phyloP scores from a whole-genome alignment of 2,329 filamentous ascomycete species.

The Colletotrichum eremochloae region DNA sequence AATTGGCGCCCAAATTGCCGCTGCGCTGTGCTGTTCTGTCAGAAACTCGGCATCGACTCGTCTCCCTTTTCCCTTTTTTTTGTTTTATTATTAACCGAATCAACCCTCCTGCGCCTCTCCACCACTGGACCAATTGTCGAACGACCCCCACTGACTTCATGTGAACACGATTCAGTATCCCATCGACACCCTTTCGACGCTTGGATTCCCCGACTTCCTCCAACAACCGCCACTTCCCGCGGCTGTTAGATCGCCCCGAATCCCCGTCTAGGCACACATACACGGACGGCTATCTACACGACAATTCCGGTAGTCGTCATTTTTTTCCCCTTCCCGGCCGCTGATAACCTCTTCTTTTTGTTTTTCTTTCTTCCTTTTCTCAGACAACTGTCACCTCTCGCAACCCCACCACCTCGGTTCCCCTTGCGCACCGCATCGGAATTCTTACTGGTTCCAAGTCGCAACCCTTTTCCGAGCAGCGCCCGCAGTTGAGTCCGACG shows the following conservation, averaged over 20 bases:
- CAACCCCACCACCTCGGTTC: slow-evolving; percentile 27
- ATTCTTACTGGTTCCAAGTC: slow-evolving; percentile 15
- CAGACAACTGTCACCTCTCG: not conserved
- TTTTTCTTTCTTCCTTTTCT: not conserved
- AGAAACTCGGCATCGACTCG: slow-evolving; percentile 34
- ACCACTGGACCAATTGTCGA: slow-evolving; percentile 30
- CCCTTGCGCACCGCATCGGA: slow-evolving; percentile 8
- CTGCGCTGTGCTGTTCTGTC: not conserved
- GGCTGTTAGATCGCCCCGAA: slow-evolving; percentile 24
- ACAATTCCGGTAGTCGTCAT: slow-evolving; percentile 26
- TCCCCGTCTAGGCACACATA: slow-evolving; percentile 18
- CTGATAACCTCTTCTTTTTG: slow-evolving; percentile 9
- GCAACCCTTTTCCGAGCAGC: slow-evolving; percentile 17
- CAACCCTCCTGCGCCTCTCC: not conserved
- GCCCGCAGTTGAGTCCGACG: slow-evolving; percentile 20
- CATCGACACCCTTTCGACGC: slow-evolving; percentile 1
- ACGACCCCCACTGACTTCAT: slow-evolving; percentile 40
- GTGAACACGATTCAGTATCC: slow-evolving; percentile 42
- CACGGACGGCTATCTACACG: slow-evolving; percentile 24
- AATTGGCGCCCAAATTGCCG: slow-evolving; percentile 10
- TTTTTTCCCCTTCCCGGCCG: slow-evolving; percentile 1
- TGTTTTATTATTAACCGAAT: too few species aligned
- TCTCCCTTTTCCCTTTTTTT: not conserved
- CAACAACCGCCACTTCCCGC: slow-evolving; percentile 35
- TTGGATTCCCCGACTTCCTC: slow-evolving; percentile 30